A percentile compares a stretch with the other conserved stretches of the same genome.
These are phyloP conservation scores for Dictyostelium discoideum DNA, from an alignment of 78 protist genomes.

Conservation along the genomic window DNA sequence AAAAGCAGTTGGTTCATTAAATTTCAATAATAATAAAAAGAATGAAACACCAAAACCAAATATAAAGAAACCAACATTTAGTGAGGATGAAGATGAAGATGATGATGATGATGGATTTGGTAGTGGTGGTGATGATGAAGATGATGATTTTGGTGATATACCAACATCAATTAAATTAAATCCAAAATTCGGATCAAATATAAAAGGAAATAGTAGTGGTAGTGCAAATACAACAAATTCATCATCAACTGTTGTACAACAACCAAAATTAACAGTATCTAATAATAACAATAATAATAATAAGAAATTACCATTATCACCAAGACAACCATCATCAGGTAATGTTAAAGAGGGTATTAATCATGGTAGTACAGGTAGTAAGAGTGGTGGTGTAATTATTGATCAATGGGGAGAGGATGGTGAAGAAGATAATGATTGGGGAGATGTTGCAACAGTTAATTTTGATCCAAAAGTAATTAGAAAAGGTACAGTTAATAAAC, in stretches of 20 bases:
- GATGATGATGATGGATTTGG: slow-evolving; percentile 6
- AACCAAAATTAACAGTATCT: background rate
- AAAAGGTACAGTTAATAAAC: slow-evolving; percentile 68
- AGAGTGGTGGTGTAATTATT: slow-evolving; percentile 3
- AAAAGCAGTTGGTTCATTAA: slow-evolving; percentile 14
- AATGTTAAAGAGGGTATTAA: background rate
- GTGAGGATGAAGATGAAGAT: background rate
- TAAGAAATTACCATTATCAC: background rate
- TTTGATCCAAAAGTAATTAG: slow-evolving; percentile 50
- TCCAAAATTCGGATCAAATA: slow-evolving; percentile 20
- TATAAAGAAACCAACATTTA: background rate
- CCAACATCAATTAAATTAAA: slow-evolving; percentile 66
- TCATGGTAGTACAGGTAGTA: background rate
- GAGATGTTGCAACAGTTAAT: slow-evolving; percentile 68
- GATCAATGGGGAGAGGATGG: slow-evolving; percentile 79
- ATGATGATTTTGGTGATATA: background rate
- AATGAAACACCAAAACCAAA: slow-evolving; percentile 17
- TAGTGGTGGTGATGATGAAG: slow-evolving; percentile 51
- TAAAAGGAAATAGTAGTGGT: background rate
- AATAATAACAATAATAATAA: background rate
- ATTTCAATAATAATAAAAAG: slow-evolving; percentile 15
- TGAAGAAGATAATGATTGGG: slow-evolving; percentile 70
- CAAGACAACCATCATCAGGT: background rate
- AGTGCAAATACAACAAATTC: background rate
- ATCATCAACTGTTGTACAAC: background rate